Conservation (phyloP, 2,329 filamentous ascomycete species). For the Furcasterigmium furcatum region DNA sequence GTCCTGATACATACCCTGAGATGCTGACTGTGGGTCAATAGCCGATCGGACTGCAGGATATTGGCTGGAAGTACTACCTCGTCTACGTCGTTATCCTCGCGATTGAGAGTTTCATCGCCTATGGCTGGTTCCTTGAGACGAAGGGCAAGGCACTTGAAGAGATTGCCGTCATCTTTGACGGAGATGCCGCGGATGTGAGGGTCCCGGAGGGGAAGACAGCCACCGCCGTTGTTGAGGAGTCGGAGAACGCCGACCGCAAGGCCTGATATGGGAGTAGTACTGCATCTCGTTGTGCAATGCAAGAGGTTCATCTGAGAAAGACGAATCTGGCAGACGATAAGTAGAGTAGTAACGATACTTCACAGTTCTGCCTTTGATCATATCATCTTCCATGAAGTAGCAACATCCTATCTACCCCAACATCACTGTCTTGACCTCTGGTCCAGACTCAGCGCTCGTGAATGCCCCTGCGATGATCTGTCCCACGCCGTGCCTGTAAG, state of each 20-base stretch:
- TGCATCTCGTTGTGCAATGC: too few relatives aligned
- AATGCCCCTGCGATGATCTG: too few relatives aligned
- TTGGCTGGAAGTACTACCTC: conserved; percentile 55
- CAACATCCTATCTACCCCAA: too few relatives aligned
- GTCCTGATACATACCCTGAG: conserved; percentile 24
- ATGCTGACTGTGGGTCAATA: conserved; percentile 22
- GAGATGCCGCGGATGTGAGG: conserved; percentile 17
- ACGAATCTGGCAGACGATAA: too few relatives aligned
- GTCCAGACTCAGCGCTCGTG: too few relatives aligned
- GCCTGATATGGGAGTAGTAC: too few relatives aligned
- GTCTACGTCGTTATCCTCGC: conserved; percentile 47
- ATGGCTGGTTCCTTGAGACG: conserved; percentile 44
- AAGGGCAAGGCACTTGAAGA: conserved; percentile 48
- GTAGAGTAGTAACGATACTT: too few relatives aligned
- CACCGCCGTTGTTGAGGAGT: conserved; percentile 6
- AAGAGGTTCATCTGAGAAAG: too few relatives aligned
- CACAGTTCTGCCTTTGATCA: too few relatives aligned
- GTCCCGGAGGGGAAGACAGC: conserved; percentile 4
- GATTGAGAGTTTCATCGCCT: conserved; percentile 43
- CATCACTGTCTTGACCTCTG: too few relatives aligned
- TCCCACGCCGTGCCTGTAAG: too few relatives aligned
- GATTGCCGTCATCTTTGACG: conserved; percentile 55
- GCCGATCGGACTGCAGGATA: conserved; percentile 45
- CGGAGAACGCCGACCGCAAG: conserved; percentile 6
- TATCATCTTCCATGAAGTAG: too few relatives aligned